These are phyloP conservation scores for Stygiomarasmius scandens DNA, from an alignment of 1,284 basidiomycete genomes.

Conservation along the genomic window DNA sequence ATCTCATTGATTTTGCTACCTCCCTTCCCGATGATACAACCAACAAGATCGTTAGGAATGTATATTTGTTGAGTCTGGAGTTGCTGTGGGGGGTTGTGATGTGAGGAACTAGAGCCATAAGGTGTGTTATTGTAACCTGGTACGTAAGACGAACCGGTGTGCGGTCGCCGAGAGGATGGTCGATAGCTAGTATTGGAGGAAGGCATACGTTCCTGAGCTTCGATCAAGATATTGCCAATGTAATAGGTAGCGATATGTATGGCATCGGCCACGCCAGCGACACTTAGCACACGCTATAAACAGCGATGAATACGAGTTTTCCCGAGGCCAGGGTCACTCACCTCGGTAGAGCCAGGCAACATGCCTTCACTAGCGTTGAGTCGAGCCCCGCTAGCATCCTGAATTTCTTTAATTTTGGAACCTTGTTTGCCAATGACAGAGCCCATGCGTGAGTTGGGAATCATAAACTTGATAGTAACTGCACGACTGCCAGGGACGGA, in stretches of 20 bases:
- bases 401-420: slow-evolving; percentile 99
- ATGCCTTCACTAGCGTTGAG: slow-evolving; percentile 97
- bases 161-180: slow-evolving; percentile 51
- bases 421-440: slow-evolving; percentile 98
- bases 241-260: slow-evolving; percentile 99
- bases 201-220: slow-evolving; percentile 88
- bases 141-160: slow-evolving; percentile 67
- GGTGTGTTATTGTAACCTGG: slow-evolving; percentile 55
- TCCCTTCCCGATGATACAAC: slow-evolving; percentile 98
- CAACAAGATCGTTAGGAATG: slow-evolving; percentile 97
- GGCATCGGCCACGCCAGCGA: slow-evolving; percentile 99
- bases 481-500: slow-evolving; percentile 97
- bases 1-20: slow-evolving; percentile 99
- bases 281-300: slow-evolving; percentile 87
- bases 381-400: slow-evolving; percentile 95
- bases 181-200: slow-evolving; percentile 65
- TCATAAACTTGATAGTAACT: slow-evolving; percentile 99
- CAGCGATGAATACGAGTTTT: slow-evolving; percentile 17
- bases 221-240: slow-evolving; percentile 95
- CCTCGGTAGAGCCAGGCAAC: slow-evolving; percentile 99
- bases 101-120: slow-evolving; percentile 28
- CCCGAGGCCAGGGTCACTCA: slow-evolving; percentile 33
- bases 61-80: slow-evolving; percentile 98
- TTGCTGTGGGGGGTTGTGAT: slow-evolving; percentile 53
- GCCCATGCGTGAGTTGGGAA: slow-evolving; percentile 99